Base-by-base conservation (phyloP, 805 yeast species). In the Wickerhamiella australiensis region DNA sequence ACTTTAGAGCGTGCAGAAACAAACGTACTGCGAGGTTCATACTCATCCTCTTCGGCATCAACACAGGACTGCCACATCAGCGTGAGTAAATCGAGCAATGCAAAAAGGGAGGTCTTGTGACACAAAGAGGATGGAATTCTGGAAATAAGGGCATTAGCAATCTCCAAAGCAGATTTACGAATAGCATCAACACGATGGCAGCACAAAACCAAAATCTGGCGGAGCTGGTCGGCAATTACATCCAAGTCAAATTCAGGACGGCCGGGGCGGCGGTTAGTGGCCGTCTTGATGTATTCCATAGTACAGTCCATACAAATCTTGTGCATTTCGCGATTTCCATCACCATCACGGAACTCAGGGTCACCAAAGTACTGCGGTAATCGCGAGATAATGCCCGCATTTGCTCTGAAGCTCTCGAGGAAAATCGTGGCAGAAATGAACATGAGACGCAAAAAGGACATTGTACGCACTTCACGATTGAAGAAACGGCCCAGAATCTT, bases 21-120 rank as follows among this genome's bases (percentile, higher is more conserved):
- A 59, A 82, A 88, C 33, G 73, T 74, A 31, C 82, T 78, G n/a
- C 79, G 75, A 3, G 97, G 97, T 52, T 83, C 85, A 62, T 85
- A 90, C 63, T 78, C 85, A 61, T 83, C 82, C 17, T 80, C 75
- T 54, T 84, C 94, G 5, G 88, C 86, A 63, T 88, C 96, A 37
- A 80, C 69, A 37, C 85, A 76, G 67, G 94, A 80, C 53, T 82
- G 81, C 65, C 84, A 85, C 46, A 90, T 66, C 38, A 86, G 68
- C 1, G 84, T 77, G 59, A 94, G 69, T 50, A 90, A 71, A 62
- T 94, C 98, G 53, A 92, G 71, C 52, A 90, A 65, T 0, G 95
- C 76, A 63, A 77, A 92, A 53, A 88, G 71, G 55, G 92, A 77
- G 42, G 69, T 70, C 41, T 75, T 79, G 54, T 82, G 82, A 60